Evolutionary conservation across 2,329 filamentous ascomycete genomes (phyloP).

Genomic region (Alternaria rosae): DNA sequence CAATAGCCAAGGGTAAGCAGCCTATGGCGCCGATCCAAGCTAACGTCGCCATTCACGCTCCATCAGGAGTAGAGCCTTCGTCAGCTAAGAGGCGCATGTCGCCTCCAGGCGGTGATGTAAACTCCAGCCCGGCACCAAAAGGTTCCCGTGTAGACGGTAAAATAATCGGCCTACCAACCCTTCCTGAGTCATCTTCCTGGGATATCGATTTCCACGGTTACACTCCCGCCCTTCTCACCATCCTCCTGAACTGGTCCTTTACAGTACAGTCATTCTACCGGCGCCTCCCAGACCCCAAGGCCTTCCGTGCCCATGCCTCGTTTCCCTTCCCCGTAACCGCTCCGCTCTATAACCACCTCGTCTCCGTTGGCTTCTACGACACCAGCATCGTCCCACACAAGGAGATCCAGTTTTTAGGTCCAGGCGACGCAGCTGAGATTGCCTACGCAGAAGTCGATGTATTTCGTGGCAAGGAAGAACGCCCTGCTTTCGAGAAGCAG

Average conservation of each 20-base stretch:
- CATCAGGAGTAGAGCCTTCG: conserved; percentile 9
- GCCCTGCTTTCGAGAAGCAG: not conserved
- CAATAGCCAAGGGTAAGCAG: not conserved
- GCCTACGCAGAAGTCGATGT: conserved; percentile 34
- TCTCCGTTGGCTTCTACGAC: conserved; percentile 33
- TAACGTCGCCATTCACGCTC: conserved; percentile 3
- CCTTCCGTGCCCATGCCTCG: conserved; percentile 22
- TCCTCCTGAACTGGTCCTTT: conserved; percentile 30
- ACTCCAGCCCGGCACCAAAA: not conserved
- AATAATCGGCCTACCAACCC: conserved; percentile 14
- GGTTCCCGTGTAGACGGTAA: conserved; percentile 2
- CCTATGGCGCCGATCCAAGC: not conserved
- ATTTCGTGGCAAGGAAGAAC: conserved; percentile 13
- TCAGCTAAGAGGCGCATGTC: conserved; percentile 12
- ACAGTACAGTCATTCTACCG: conserved; percentile 19
- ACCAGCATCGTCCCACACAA: conserved; percentile 21
- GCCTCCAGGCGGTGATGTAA: not conserved
- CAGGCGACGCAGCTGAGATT: conserved; percentile 20
- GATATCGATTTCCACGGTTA: conserved; percentile 22
- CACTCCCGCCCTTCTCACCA: conserved; percentile 21
- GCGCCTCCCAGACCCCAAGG: conserved; percentile 9
- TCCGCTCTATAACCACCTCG: conserved; percentile 19
- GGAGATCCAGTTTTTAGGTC: conserved; percentile 30
- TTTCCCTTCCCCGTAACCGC: conserved; percentile 23
- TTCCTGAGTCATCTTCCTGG: conserved; percentile 13